These are phyloP conservation scores for Sphagnurus paluster DNA, from an alignment of 1,284 basidiomycete genomes.

Conservation along the genomic window DNA sequence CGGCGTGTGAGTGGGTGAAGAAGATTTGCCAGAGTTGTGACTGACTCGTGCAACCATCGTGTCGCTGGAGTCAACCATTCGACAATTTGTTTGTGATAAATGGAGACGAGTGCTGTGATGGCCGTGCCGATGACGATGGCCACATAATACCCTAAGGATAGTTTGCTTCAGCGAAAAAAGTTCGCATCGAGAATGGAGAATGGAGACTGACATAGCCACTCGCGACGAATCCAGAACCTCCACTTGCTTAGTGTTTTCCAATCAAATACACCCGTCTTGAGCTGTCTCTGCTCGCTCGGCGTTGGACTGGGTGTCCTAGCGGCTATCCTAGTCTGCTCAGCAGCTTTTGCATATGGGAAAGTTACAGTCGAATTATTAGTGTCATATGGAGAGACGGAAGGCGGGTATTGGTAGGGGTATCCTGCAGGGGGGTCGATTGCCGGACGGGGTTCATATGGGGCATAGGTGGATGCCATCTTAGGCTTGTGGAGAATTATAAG, in stretches of 20 bases:
- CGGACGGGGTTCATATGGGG: neutral
- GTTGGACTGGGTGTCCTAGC: conserved; percentile 58
- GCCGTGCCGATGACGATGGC: conserved; percentile 39
- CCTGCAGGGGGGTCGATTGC: neutral
- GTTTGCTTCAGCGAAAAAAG: neutral
- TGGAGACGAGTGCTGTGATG: conserved; percentile 55
- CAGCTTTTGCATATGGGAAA: conserved; percentile 3
- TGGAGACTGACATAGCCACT: conserved; percentile 48
- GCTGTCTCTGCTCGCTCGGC: conserved; percentile 52
- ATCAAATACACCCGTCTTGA: conserved; percentile 43
- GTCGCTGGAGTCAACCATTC: conserved; percentile 64
- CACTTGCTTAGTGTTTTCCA: conserved; percentile 40
- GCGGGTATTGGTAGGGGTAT: conserved; percentile 2
- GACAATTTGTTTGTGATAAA: conserved; percentile 70
- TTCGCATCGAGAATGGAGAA: neutral
- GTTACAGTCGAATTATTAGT: neutral
- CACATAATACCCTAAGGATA: conserved; percentile 52
- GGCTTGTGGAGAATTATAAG: neutral
- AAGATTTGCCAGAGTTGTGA: conserved; percentile 5
- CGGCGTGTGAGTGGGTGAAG: conserved; percentile 7
- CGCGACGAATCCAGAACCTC: conserved; percentile 48
- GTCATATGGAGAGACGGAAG: neutral
- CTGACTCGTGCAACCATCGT: conserved; percentile 61
- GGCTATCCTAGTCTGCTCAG: conserved; percentile 2
- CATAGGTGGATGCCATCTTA: neutral